Base-by-base conservation (phyloP, 1,284 basidiomycete genomes). In the Rhodotorula sp. region DNA sequence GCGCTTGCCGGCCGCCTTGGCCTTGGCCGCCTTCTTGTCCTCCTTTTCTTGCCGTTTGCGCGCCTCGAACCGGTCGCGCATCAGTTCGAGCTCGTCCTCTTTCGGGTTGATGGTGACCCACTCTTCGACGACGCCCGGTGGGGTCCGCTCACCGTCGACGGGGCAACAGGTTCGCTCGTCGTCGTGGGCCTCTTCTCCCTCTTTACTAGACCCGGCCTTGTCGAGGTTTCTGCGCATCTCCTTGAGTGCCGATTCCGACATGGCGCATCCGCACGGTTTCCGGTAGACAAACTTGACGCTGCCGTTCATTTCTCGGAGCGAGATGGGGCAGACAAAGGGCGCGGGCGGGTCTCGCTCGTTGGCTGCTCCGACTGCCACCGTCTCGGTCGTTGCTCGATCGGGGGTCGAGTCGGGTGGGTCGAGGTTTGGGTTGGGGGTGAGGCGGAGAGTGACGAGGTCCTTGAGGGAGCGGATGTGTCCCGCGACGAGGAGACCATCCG, bases 261-360 rank as follows among this genome's bases (percentile, higher is more conserved):
- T 89, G 48, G 91, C 92, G 79, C 92, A 94, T n/a, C 93, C 93
- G 78, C 93, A 97, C 0, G 88, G 83, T n/a, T 85, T 84, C 74
- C 96, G 82, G 80, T 93, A 95, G 68, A 93, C 87, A 81, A 97
- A 97, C 0, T 92, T 91, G 65, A 91, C 87, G 0, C 83, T 81
- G n/a, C 93, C 93, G 73, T 91, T 92, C 92, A 97, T 96, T 83
- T 96, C 94, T 80, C 92, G 92, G 76, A 93, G 83, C 4, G 89
- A 92, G 62, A 97, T 85, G 1, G 94, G 92, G 83, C 94, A 97
- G 67, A 93, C 87, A 78, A 93, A 97, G 56, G 86, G 86, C 0
- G 90, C 86, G 4, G 84, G 83, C 74, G 51, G 85, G 78, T 23
- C 82, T 78, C 59, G 66, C 46, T 71, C 65, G 54, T 29, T 34